Evolutionary conservation across 2,329 filamentous ascomycete genomes (phyloP), one percentile per base, ranked within the genome.

Genomic region (Paraphoma chrysanthemicola): DNA sequence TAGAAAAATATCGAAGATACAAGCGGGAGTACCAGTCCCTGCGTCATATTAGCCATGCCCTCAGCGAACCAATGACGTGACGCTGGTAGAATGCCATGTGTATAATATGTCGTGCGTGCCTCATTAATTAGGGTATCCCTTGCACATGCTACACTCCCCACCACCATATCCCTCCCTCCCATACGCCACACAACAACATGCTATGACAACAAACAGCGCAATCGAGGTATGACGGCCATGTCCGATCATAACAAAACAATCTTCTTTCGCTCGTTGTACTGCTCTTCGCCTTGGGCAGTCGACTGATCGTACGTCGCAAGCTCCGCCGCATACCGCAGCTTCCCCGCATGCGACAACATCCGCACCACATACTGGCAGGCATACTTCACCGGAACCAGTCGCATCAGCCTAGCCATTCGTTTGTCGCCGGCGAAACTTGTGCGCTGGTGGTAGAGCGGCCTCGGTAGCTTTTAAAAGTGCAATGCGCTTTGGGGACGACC

Each of bases 271-370:
- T 38, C 50, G 44, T 42, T 41, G 12, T 51, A 54, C 53, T 57
- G 53, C 41, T 51, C 51, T 42, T 46, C 38, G 36, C 44, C 44
- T 29, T 61, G 63, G 63, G 63, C 63, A 33, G 53, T 62, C 29
- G 62, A 64, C 41, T 67, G 60, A 68, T 18, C 28, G 31, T 41
- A 38, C 44, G 17, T 50, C 44, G 14, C 18, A 45, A 47, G 18
- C 48, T 42, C 53, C 49, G 51, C 44, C 30, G 53, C 52, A 43
- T 51, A 45, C 51, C 48, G 54, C 62, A 56, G 48, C 62, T 68
- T 67, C 66, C 67, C 66, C 67, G 67, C 67, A 60, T 62, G 50
- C 55, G 48, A 58, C 44, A 41, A 56, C 38, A 14, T 30, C 41
- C 11, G 33, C 23, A 53, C 38, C 33, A 36, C 48, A 44, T 48